Evolutionary conservation across 78 protist species (phyloP).

Genomic region (Dictyostelium citrinum): DNA sequence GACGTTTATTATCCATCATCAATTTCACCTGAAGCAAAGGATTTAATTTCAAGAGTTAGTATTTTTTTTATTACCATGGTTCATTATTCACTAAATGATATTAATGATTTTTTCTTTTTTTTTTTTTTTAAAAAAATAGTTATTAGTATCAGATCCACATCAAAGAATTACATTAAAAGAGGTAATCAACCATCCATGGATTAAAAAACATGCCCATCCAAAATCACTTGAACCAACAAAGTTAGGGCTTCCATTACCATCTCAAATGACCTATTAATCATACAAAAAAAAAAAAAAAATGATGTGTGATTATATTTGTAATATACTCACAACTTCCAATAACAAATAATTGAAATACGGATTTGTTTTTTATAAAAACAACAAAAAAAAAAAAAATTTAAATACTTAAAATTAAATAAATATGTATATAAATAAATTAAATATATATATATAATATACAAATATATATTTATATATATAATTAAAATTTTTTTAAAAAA

Average conservation of each 20-base stretch:
- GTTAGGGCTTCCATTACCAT: neutral
- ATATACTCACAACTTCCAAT: neutral
- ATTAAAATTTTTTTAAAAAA: too few species aligned
- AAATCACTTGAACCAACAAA: slow-evolving; percentile 27
- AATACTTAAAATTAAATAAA: neutral
- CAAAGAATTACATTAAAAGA: slow-evolving; percentile 60
- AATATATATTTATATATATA: too few species aligned
- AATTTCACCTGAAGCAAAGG: slow-evolving; percentile 45
- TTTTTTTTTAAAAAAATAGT: neutral
- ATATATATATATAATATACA: neutral
- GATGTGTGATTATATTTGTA: neutral
- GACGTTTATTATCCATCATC: slow-evolving; percentile 38
- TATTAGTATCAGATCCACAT: slow-evolving; percentile 47
- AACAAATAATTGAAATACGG: neutral
- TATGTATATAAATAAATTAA: neutral
- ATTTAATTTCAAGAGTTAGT: slow-evolving; percentile 46
- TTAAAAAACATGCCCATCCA: slow-evolving; percentile 54
- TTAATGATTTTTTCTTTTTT: neutral
- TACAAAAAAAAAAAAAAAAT: neutral
- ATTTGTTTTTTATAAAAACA: too few species aligned
- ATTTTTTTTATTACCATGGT: neutral
- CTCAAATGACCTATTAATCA: neutral
- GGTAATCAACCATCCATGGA: slow-evolving; percentile 75
- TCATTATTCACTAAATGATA: neutral
- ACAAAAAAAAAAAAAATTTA: too few species aligned